Evolutionary conservation across 164 flowering plant species (phyloP), one percentile per base, ranked within the genome.

Genomic region (Umbilicus rupestris): DNA sequence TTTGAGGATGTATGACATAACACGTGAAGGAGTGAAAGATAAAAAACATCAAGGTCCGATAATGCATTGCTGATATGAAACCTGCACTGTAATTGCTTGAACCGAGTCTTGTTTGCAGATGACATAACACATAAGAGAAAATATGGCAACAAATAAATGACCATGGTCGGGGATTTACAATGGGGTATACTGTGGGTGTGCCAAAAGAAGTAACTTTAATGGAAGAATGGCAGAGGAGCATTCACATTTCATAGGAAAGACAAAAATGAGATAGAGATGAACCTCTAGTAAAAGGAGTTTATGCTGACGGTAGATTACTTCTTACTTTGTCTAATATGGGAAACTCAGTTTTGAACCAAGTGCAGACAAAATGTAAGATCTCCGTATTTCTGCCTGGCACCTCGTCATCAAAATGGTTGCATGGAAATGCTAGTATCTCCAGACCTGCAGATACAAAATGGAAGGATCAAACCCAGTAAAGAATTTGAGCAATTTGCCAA

Each of bases 391-490:
- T 78, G 60, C 92, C 92, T 8, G 89, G 89, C 66, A 84, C 92
- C 71, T 85, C 73, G 0, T 70, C 80, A 7, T 81, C 85, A 74
- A 87, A 87, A 68, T 87, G 89, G 67, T 87, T 87, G 74, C 92
- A 87, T 14, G 92, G 92, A 68, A 87, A 87, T 35, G 87, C 91
- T 42, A 86, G 68, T 44, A 86, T 78, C 82, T 84, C 87, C n/a
- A 86, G 62, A 30, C 86, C 88, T 86, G 73, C 68, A 69, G 50
- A 5, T 20, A 6, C 44, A 41, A 12, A 41, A 14, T 6, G 44
- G 12, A 41, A 41, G 0, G 16, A 41, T 14, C 44, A 41, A 14
- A 41, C 12, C 44, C n/a, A n/a, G n/a, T n/a, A n/a, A 41, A 41
- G 44, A 41, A 2, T 7, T 7, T 41, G 50, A 46, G 20, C 50